Evolutionary conservation across 495 filamentous ascomycete genomes (phyloP), one percentile per base, ranked within the genome.

Genomic region (Hypoxylon fragiforme): DNA sequence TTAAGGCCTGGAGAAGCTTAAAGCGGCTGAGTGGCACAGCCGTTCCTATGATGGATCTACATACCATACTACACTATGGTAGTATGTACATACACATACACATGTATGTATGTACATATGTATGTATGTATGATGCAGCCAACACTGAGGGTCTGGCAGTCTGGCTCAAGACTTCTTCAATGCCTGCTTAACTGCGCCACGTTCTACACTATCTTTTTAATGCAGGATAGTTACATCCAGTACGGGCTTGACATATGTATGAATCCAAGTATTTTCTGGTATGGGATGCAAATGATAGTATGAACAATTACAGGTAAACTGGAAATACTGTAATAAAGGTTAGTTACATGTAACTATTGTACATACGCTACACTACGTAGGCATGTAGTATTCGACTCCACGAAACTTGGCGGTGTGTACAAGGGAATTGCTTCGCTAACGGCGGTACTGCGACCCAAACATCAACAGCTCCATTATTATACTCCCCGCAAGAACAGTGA

Each of bases 361-460:
- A n/a, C n/a, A n/a, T n/a, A n/a, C n/a, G n/a, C n/a, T n/a, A n/a
- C n/a, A n/a, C n/a, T n/a, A n/a, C n/a, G n/a, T n/a, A 8, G 37
- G 15, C 34, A 15, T 24, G 38, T 50, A 20, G 32, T 44, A 45
- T 24, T 49, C 44, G 45, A 52, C 28, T 49, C 32, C 43, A 37
- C 43, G 26, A 44, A 45, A 18, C 39, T 53, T 40, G 26, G 37
- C 32, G 20, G 34, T 12, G 5, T 28, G 38, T 42, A 45, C 19
- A 3, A 16, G 15, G 15, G 15, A 55, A 50, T 37, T 48, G 32
- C 43, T 3, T 60, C 57, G 57, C 57, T 60, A 51, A 56, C 11
- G 30, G 52, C 51, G 58, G 26, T 35, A 3, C 16, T 30, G 42
- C 7, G n/a, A 30, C 12, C 42, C 26, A 20, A 15, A 32, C 26